Percentiles rank a stretch among this genome's conserved stretches.
Evolutionary conservation across 495 filamentous ascomycete species (phyloP).

Genomic region (Letharia lupina): DNA sequence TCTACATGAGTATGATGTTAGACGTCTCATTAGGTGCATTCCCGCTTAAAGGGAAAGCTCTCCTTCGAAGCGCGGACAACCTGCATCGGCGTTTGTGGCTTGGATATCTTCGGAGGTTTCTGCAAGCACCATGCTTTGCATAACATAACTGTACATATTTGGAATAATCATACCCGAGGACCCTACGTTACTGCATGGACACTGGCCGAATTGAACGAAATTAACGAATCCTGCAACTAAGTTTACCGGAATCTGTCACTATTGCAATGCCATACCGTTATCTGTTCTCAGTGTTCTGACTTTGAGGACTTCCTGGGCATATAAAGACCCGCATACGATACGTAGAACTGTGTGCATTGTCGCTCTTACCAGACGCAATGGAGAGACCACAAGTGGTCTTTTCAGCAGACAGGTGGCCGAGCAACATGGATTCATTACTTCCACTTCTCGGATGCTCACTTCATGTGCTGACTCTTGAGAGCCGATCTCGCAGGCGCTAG

Average conservation of each 20-base stretch:
- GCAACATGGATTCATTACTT: too few relatives aligned
- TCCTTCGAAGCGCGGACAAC: background rate
- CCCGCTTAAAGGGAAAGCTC: background rate
- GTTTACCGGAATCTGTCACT: too few relatives aligned
- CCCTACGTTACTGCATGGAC: background rate
- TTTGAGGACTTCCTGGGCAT: background rate
- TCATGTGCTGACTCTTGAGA: background rate
- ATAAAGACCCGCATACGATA: too few relatives aligned
- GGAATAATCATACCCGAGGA: background rate
- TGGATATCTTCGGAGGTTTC: background rate
- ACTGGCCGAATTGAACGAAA: constrained; percentile 1
- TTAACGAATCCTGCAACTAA: background rate
- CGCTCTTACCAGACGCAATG: background rate
- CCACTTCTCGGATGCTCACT: too few relatives aligned
- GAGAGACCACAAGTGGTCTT: background rate
- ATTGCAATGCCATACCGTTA: background rate
- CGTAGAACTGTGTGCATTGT: background rate
- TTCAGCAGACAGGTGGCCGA: background rate
- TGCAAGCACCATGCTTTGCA: background rate
- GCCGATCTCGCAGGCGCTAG: constrained; percentile 21
- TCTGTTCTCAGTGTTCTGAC: background rate
- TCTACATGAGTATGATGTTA: background rate
- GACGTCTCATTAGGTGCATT: background rate
- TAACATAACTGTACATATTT: constrained; percentile 2
- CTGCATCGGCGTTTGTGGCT: background rate